Evolutionary conservation across 2,329 filamentous ascomycete species (phyloP), one percentile per base, ranked within the genome.

Genomic region (Paraconiothyrium sp.): DNA sequence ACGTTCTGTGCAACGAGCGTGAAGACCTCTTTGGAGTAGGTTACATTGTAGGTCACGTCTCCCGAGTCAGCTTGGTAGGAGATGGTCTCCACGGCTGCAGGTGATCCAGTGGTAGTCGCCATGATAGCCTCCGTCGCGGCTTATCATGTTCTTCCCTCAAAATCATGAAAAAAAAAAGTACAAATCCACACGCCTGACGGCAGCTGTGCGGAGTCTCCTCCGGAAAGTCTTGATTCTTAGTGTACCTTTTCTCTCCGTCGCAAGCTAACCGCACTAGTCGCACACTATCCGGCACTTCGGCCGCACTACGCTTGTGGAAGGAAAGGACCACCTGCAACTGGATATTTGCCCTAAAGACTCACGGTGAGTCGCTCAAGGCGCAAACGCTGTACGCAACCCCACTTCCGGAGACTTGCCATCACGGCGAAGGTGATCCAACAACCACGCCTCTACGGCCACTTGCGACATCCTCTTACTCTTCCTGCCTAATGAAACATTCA

Each of bases 371-470:
- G n/a, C 2, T 48, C 22, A 48, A 1, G 22, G 22, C 22, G 46
- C 22, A 22, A 30, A 9, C 10, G 20, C 46, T 4, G 46, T 13
- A 13, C 22, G 20, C 46, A 48, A 9, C 46, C 22, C 22, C 22
- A 16, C 46, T 16, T 24, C 10, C 14, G 24, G 46, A 48, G 46
- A 48, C 24, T 32, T 30, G 2, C 13, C 30, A 14, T 16, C 11
- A 27, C 20, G n/a, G 20, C 22, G 20, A 24, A 51, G 32, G 0
- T 32, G 48, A 16, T 51, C 48, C 47, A 43, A 56, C 27, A 78
- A 61, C 73, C 73, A 78, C n/a, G 63, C 65, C 61, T 76, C 73
- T 22, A 78, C 65, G 44, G 68, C 58, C 35, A 50, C 14, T 60
- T 67, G 44, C 72, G 67, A 71, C 44, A 72, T 64, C 9, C 63